Conservation (phyloP, 305 asterid genomes). For the Fraxinus sp. region DNA sequence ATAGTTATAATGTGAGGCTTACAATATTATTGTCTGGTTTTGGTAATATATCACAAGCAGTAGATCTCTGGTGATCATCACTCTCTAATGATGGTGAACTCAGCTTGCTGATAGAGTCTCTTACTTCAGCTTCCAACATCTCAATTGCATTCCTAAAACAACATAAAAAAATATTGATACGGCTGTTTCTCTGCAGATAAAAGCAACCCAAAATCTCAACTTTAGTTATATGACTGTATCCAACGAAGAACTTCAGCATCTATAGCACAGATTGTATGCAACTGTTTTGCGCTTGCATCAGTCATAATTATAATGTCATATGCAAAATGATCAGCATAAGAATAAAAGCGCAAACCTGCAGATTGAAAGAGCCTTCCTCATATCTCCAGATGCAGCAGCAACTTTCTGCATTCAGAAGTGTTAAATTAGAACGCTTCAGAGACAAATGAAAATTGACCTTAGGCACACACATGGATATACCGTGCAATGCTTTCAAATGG, state of each 20-base stretch:
- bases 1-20: conserved; percentile 25
- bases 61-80: conserved; percentile 42
- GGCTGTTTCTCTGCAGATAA: conserved; percentile 17
- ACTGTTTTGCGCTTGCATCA: conserved; percentile 6
- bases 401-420: conserved; percentile 61
- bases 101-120: conserved; percentile 37
- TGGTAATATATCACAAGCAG: conserved; percentile 29
- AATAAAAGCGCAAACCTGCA: conserved; percentile 61
- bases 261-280: background rate
- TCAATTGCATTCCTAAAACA: conserved; percentile 78
- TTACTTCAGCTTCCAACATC: conserved; percentile 69
- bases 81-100: conserved; percentile 33
- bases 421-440: conserved; percentile 20
- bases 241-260: conserved; percentile 13
- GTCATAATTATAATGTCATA: conserved; percentile 2
- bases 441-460: conserved; percentile 7
- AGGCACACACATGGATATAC: background rate
- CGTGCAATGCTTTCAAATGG: background rate
- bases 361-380: conserved; percentile 88
- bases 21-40: conserved; percentile 48
- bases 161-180: conserved; percentile 3
- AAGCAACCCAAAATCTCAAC: conserved; percentile 7
- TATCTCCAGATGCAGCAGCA: conserved; percentile 94
- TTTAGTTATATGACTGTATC: conserved; percentile 8
- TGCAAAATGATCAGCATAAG: conserved; percentile 17